Conservation (phyloP, 257 asterid genomes). For the Rhazya stricta region DNA sequence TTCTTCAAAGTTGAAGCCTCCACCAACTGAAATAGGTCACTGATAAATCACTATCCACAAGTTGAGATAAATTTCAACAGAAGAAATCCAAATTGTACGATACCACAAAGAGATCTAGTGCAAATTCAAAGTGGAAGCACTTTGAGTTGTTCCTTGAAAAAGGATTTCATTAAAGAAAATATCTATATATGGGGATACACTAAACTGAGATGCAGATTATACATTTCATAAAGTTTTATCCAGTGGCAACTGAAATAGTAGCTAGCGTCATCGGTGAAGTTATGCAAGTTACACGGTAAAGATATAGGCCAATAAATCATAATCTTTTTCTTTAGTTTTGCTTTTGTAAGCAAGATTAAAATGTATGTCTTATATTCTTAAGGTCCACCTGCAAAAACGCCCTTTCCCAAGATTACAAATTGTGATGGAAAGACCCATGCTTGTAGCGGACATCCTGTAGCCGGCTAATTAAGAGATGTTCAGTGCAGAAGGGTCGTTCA, state of each 20-base stretch:
- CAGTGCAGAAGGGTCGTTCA: neutral
- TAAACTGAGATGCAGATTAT: neutral
- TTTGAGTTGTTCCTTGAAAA: neutral
- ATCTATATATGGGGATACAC: neutral
- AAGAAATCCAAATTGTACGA: neutral
- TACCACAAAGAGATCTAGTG: neutral
- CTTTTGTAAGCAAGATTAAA: neutral
- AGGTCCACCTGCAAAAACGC: neutral
- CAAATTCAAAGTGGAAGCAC: neutral
- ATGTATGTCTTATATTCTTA: neutral
- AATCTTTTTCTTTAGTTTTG: neutral
- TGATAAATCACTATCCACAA: neutral
- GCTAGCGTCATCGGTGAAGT: neutral
- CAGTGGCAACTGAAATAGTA: neutral
- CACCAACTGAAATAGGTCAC: constrained; percentile 53
- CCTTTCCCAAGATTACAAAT: neutral
- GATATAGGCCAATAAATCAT: neutral
- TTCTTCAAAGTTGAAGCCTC: constrained; percentile 94
- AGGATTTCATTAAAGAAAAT: neutral
- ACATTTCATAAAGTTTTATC: neutral
- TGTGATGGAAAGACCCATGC: neutral
- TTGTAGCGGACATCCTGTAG: neutral
- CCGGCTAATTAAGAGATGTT: neutral
- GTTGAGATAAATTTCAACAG: neutral
- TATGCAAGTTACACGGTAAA: neutral